Evolutionary conservation across 2,329 filamentous ascomycete species (phyloP), one percentile per base, ranked within the genome.

Genomic region (Rugonectria rugulosa): DNA sequence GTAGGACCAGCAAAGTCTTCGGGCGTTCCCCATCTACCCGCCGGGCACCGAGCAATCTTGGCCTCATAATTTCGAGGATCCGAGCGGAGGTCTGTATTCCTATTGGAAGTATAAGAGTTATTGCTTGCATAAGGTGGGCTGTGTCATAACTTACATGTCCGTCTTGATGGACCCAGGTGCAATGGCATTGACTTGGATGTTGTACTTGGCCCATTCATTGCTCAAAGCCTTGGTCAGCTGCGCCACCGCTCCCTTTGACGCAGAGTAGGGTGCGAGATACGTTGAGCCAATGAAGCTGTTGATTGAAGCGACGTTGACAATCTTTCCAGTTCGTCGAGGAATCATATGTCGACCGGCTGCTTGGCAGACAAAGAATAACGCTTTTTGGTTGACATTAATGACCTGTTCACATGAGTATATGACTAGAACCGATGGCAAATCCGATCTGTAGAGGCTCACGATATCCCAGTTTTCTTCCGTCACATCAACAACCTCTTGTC

Each of bases 121-220:
- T 11, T 21, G 9, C 10, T 2, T 2, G 14, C 31, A 9, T 17
- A 14, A 17, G 7, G n/a, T 6, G 24, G 17, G 11, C 21, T 11
- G 21, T 7, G 1, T 17, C 15, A 2, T 21, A 5, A 29, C 41
- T 29, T 26, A 58, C 56, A 58, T 55, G 17, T 52, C 56, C 4
- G 51, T 55, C 8, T 31, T 41, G 11, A 58, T 48, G 1, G 36
- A 49, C 3, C 56, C 53, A 26, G 56, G 53, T 2, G 56, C 53
- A 41, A 59, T 56, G 11, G 56, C 56, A 21, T 59, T 56, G 6
- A 59, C 56, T 20, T 59, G 47, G 7, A 56, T 53, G 15, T 53
- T 53, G 20, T 56, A 5, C 23, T 48, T 49, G 19, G 56, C 52
- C 56, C 56, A 59, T 10, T 56, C 47, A 17, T 53, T 56, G 32